phyloP scores from a whole-genome alignment of 2,329 filamentous ascomycete species.

The Alternaria sp. region DNA sequence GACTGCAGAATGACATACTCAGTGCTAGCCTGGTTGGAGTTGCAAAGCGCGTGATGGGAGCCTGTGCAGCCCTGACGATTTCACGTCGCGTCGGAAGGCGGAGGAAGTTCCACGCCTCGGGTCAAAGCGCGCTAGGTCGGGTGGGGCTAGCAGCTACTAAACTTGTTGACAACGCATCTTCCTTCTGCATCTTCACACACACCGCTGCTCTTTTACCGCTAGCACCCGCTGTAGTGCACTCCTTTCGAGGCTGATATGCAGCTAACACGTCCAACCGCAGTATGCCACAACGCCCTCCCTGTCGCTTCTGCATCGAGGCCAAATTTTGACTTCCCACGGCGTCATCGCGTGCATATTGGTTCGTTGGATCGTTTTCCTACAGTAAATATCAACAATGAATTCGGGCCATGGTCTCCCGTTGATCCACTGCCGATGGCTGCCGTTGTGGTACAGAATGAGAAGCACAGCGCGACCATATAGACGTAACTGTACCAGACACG shows the following conservation, averaged over 20 bases:
- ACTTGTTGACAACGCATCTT: constrained; percentile 19
- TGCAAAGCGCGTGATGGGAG: constrained; percentile 15
- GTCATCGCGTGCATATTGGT: constrained; percentile 33
- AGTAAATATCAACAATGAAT: constrained; percentile 17
- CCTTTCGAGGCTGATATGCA: constrained; percentile 34
- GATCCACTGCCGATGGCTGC: constrained; percentile 23
- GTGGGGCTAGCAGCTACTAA: constrained; percentile 6
- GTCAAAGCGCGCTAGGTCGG: constrained; percentile 7
- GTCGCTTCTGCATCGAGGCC: constrained; percentile 38
- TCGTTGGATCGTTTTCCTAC: constrained; percentile 24
- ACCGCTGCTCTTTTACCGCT: constrained; percentile 19
- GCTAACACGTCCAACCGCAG: constrained; percentile 44
- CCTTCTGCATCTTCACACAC: constrained; percentile 20
- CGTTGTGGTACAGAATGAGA: constrained; percentile 27
- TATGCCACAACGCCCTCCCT: constrained; percentile 42
- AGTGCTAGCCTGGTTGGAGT: constrained; percentile 25
- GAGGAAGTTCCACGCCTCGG: constrained; percentile 5
- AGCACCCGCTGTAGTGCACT: constrained; percentile 23
- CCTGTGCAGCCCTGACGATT: constrained; percentile 4
- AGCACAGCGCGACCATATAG: constrained; percentile 25
- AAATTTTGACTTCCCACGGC: constrained; percentile 30
- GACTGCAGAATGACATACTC: constrained; percentile 44
- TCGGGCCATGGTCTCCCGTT: constrained; percentile 23
- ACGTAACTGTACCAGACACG: constrained; percentile 34
- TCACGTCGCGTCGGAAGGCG: constrained; percentile 7